Conservation (phyloP, 257 asterid genomes). For the Solanum chilense region DNA sequence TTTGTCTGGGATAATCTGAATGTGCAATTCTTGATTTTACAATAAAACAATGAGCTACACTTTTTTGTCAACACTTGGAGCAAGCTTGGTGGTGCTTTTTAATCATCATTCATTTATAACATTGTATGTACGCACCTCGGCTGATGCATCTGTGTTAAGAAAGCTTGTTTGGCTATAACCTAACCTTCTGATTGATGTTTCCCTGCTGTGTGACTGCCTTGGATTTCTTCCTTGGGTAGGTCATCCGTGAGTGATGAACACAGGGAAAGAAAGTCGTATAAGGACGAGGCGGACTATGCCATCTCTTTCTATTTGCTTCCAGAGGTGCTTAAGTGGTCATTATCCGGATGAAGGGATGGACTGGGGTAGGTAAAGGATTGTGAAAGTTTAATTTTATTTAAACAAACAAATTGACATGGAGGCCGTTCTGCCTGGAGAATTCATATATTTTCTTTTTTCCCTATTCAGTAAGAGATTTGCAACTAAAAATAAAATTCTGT, state of each 20-base stretch:
- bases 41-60: background rate
- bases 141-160: background rate
- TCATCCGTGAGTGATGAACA: too few species aligned
- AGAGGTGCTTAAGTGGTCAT: too few species aligned
- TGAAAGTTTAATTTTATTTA: too few species aligned
- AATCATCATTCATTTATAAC: background rate
- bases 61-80: background rate
- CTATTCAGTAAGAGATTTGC: background rate
- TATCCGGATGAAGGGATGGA: too few species aligned
- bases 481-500: background rate
- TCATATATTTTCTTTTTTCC: background rate
- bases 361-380: too few species aligned
- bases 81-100: background rate
- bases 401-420: too few species aligned
- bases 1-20: background rate
- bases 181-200: background rate
- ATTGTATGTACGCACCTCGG: background rate
- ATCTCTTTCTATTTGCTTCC: too few species aligned
- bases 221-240: too few species aligned
- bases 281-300: too few species aligned
- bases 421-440: background rate
- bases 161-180: background rate
- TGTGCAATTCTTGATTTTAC: background rate
- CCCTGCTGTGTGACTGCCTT: background rate
- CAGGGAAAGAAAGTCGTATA: too few species aligned